Evolutionary conservation across 768 basidiomycete genomes (phyloP).

Genomic region (Phallus indusiatus): DNA sequence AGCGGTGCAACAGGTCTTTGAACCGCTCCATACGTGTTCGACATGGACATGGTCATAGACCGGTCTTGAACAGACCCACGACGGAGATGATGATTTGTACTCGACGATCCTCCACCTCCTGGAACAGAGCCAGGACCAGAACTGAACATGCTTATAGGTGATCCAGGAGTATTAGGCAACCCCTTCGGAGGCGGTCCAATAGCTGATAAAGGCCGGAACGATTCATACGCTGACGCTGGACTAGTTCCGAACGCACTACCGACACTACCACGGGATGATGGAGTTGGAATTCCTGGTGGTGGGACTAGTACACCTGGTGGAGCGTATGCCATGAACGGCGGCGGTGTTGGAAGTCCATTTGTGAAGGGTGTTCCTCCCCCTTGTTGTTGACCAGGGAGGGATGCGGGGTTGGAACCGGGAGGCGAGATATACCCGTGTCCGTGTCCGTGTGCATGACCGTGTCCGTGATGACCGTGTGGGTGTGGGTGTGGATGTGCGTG

Average conservation of each 20-base stretch:
- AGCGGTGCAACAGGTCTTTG: slow-evolving; percentile 24
- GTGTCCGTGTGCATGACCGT: neutral
- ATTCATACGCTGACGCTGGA: slow-evolving; percentile 3
- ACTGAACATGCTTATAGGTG: slow-evolving; percentile 4
- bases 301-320: neutral
- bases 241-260: neutral
- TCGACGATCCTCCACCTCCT: slow-evolving; percentile 7
- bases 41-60: neutral
- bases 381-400: neutral
- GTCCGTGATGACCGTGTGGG: neutral
- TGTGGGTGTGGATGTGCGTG: slow-evolving; percentile 3
- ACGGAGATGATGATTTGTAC: slow-evolving; percentile 4
- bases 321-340: slow-evolving; percentile 4
- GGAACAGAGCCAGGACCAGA: slow-evolving; percentile 3
- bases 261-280: neutral
- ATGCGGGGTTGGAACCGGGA: neutral
- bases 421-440: neutral
- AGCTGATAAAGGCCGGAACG: neutral
- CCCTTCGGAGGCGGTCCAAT: slow-evolving; percentile 4
- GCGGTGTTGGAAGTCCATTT: slow-evolving; percentile 3
- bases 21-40: slow-evolving; percentile 6
- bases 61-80: slow-evolving; percentile 10
- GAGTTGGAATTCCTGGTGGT: neutral
- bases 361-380: neutral
- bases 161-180: slow-evolving; percentile 6